Evolutionary conservation across 345 rosid genomes (phyloP), one percentile per base, ranked within the genome.

Genomic region (Orychophragmus violaceus): DNA sequence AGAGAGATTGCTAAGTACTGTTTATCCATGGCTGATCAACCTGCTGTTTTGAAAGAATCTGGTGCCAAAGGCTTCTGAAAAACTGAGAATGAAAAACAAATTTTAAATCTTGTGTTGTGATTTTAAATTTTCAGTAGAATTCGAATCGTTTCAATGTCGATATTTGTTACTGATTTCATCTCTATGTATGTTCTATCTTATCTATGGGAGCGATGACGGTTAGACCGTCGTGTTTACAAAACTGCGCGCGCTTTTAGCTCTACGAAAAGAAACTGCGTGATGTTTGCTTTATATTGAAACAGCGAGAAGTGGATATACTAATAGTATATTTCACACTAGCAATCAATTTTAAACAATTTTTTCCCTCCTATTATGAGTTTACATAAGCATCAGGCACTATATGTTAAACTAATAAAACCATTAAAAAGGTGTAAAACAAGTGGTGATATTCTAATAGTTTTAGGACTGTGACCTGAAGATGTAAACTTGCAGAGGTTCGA

Each of bases 1-100:
- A 83, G 99, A 76, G 90, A 88, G 79, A 82, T 88, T 46, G 96
- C 97, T 13, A 78, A 81, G 60, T 90, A 90, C 59, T 90, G 97
- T 51, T 78, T 85, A 39, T 69, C 88, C 5, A 88, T 83, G 97
- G 79, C 92, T 48, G 82, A 94, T 62, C 71, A 85, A 67, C 82
- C 94, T 68, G 76, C 12, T 5, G 87, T 75, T 35, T 46, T 71
- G 66, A 82, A 83, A 68, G 87, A 83, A 72, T 69, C 55, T 63
- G 87, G 78, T 8, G 64, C 76, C 23, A 80, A 80, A 79, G 90
- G 91, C 13, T 82, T 87, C 69, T 77, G 61, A 54, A 23, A 1
- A 21, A 5, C n/a, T n/a, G n/a, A 3, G 16, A 27, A 8, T 5
- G 12, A 19, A 27, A 33, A 51, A 13, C 30, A 9, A 39, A 39